Evolutionary conservation across 441 rosid genomes (phyloP), one percentile per base, ranked within the genome.

Genomic region (Heliophila coronopifolia): DNA sequence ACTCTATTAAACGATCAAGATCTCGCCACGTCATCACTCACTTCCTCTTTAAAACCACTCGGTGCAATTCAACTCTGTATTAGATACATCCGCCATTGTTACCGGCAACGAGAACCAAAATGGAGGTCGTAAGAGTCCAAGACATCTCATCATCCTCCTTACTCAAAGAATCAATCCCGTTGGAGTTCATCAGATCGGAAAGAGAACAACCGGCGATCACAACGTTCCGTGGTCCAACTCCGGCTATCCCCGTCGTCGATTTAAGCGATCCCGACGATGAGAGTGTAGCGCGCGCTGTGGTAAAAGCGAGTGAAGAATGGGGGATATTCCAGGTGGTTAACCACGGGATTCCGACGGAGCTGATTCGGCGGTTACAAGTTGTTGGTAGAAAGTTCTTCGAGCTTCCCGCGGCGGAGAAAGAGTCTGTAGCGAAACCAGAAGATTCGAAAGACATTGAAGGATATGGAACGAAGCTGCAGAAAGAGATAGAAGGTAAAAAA

Each of bases 301-400:
- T 63, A n/a, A 10, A 49, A 7, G 84, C 84, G 2, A 54, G 76
- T 30, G 36, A 47, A 4, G 73, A 70, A 15, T 81, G 84, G 84
- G 84, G 84, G 36, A 47, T 78, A 5, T 81, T 81, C 39, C 84
- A 78, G 59, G 74, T 81, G 25, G 73, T 78, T 2, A 78, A 81
- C 56, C 88, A 81, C 20, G 80, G 82, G 12, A 66, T 78, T 0
- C 82, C 88, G 1, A 19, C 26, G 7, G 76, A 78, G 12, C 45
- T 81, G 0, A 80, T 86, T 4, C 4, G 6, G 5, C 50, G 61
- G 25, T 31, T 90, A 2, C 91, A 84, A 32, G 54, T 14, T 2
- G 94, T 63, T 0, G 95, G 95, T 0, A 77, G 54, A 63, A 61
- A 54, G 27, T 86, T 90, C 58, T 90, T 83, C 14, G 85, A 86